A percentile compares a stretch with the other conserved stretches of the same genome.
Conservation (phyloP, 148 eudicot species). For the Diospyros kaki region DNA sequence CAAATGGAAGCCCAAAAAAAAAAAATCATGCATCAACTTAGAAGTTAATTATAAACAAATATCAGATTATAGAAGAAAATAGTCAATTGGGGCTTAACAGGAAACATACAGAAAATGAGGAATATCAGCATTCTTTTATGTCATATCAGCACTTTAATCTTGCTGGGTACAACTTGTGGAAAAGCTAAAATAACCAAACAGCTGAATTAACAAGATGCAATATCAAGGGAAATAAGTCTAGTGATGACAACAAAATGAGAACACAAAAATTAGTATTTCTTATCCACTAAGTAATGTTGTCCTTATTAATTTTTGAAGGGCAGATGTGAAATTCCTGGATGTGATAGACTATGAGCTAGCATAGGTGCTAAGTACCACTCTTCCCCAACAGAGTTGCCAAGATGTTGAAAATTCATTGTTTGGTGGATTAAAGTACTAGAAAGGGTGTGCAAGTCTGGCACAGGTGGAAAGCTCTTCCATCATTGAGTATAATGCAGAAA, state of each 20-base stretch:
- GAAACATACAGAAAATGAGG: not conserved
- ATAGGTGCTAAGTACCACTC: too few relatives aligned
- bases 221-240: not conserved
- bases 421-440: too few relatives aligned
- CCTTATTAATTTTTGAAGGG: too few relatives aligned
- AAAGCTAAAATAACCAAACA: not conserved
- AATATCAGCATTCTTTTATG: not conserved
- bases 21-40: not conserved
- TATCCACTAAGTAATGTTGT: not conserved
- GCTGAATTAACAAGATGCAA: conserved; percentile 8
- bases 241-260: not conserved
- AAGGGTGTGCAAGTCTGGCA: too few relatives aligned
- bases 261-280: not conserved
- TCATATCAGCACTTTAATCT: not conserved
- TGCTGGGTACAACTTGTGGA: not conserved
- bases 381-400: too few relatives aligned
- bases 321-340: too few relatives aligned
- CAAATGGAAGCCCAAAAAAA: not conserved
- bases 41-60: not conserved
- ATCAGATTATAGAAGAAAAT: not conserved
- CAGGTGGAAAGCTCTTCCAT: too few relatives aligned
- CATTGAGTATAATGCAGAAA: too few relatives aligned
- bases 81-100: not conserved
- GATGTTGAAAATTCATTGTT: too few relatives aligned
- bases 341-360: too few relatives aligned